These are phyloP conservation scores for Diaporthe sp. DNA, from an alignment of 2,329 filamentous ascomycete species.

Conservation along the genomic window DNA sequence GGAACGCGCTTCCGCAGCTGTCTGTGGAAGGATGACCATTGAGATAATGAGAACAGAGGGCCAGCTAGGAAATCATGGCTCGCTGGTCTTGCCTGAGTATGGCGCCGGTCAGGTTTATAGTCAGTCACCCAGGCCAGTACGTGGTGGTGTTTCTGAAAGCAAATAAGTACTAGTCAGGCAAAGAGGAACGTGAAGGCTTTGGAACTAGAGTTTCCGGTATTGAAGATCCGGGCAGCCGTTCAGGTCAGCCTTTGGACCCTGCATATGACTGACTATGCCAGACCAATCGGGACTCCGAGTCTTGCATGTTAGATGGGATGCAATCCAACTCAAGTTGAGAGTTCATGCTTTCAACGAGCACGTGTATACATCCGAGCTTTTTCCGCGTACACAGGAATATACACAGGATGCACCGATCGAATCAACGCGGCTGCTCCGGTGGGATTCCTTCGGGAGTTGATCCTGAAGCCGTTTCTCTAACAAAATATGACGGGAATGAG, in stretches of 20 bases:
- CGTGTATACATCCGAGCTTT: background rate
- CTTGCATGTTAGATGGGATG: background rate
- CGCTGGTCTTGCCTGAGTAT: background rate
- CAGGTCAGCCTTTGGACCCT: background rate
- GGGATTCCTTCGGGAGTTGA: background rate
- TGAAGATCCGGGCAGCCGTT: background rate
- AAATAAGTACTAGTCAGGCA: background rate
- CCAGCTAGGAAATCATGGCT: background rate
- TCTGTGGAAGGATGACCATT: background rate
- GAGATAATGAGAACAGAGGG: background rate
- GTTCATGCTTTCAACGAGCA: background rate
- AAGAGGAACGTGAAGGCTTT: background rate
- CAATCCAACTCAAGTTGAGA: background rate
- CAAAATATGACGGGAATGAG: background rate
- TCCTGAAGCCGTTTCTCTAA: background rate
- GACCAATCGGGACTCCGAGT: background rate
- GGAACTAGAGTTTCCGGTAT: conserved; percentile 9
- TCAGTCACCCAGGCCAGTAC: background rate
- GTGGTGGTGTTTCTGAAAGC: background rate
- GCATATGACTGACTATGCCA: background rate
- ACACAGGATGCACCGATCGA: conserved; percentile 1
- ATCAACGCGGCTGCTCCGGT: background rate
- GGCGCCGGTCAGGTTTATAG: conserved; percentile 5
- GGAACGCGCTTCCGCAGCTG: background rate
- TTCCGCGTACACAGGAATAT: background rate